Evolutionary conservation across 257 asterid species (phyloP), one percentile per base, ranked within the genome.

Genomic region (Solanum okadae): DNA sequence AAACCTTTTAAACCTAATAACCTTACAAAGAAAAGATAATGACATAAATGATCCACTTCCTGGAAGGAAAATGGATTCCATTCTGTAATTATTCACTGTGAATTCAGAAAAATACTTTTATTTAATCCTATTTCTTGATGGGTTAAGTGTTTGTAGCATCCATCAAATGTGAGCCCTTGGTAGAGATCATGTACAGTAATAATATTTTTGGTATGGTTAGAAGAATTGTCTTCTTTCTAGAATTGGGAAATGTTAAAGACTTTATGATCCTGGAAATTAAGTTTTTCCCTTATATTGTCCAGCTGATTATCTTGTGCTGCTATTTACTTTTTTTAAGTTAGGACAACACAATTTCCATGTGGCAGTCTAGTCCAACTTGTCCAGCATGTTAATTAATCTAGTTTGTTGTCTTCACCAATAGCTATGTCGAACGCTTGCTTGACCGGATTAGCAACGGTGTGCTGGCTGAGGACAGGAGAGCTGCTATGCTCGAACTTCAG

Each of bases 341-440:
- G 88, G 37, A 31, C 42, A 10, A 18, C 70, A 82, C n/a, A 15
- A 82, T 49, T 49, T 82, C 44, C 27, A 82, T 52, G 68, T 20
- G 34, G 86, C 86, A 49, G 20, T 29, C n/a, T 15, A 23, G 23
- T 70, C 38, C 63, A 71, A 25, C 44, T 65, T 25, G 35, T 56
- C 63, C 63, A 49, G 86, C 71, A 49, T 82, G 86, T 31, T 82
- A n/a, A 49, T 31, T 82, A 29, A 49, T 82, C 44, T 82, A 49
- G 71, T 49, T 81, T 82, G 22, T 49, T 82, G 61, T 76, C 90
- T 88, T 40, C 92, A 65, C 68, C 88, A 6, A 90, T 86, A 97
- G 99, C 90, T 96, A 95, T 92, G 95, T 96, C 2, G 99, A 97
- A 90, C 97, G 98, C 91, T 93, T 97, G 92, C 95, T 97, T 89